Conservation (phyloP, 305 asterid species). For the Coffea humblotiana region DNA sequence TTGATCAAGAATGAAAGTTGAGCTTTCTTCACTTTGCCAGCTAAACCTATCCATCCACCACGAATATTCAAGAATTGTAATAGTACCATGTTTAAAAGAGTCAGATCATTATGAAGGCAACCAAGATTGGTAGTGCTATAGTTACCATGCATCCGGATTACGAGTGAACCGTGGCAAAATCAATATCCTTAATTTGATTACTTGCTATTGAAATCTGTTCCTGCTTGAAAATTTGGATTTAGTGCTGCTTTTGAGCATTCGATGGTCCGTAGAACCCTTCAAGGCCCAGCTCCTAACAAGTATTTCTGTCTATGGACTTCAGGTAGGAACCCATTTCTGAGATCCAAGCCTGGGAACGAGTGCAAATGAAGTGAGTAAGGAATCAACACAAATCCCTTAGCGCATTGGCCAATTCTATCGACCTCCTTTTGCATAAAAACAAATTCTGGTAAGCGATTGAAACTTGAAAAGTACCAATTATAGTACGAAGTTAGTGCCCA, state of each 20-base stretch:
- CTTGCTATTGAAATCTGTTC: constrained; percentile 60
- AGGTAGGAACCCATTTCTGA: constrained; percentile 62
- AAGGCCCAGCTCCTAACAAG: constrained; percentile 56
- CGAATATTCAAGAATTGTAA: background rate
- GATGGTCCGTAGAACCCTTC: constrained; percentile 68
- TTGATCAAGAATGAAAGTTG: constrained; percentile 28
- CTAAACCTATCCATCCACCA: constrained; percentile 35
- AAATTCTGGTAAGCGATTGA: too few relatives aligned
- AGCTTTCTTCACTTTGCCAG: constrained; percentile 28
- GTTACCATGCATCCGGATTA: constrained; percentile 69
- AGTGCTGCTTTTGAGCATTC: constrained; percentile 29
- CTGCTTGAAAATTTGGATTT: constrained; percentile 42
- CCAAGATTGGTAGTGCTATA: background rate
- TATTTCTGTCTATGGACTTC: constrained; percentile 60
- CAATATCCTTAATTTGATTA: constrained; percentile 52
- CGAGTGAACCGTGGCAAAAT: constrained; percentile 62
- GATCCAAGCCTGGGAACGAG: constrained; percentile 54
- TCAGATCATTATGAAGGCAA: too few relatives aligned
- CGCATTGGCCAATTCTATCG: too few relatives aligned
- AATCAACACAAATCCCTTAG: too few relatives aligned
- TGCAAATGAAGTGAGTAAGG: background rate
- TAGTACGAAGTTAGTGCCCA: too few relatives aligned
- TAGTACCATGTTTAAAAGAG: too few relatives aligned
- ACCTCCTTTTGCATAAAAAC: too few relatives aligned
- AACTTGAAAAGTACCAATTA: too few relatives aligned